Evolutionary conservation across 768 basidiomycete species (phyloP).

Genomic region (Leucosporidium creatinivorum): DNA sequence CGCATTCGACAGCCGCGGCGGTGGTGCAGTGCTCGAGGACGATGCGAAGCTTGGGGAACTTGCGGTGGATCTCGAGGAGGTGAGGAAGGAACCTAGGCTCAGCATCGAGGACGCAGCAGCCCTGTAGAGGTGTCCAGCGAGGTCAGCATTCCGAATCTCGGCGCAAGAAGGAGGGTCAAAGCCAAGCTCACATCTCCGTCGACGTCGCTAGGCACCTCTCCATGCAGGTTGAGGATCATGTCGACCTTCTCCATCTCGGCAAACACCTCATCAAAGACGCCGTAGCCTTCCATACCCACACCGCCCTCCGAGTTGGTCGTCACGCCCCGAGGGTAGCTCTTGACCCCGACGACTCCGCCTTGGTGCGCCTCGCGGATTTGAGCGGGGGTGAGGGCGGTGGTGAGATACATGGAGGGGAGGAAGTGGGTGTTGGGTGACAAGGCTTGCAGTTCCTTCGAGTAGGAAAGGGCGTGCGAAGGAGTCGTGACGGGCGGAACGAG

Average conservation of each 20-base stretch:
- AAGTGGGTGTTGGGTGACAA: conserved; percentile 75
- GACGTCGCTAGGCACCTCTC: conserved; percentile 77
- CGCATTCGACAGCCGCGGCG: conserved; percentile 77
- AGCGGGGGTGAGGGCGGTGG: conserved; percentile 76
- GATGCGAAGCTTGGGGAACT: conserved; percentile 84
- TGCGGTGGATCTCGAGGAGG: conserved; percentile 65
- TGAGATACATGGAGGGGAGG: conserved; percentile 95
- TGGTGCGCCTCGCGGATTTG: conserved; percentile 80
- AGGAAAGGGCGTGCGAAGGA: conserved; percentile 56
- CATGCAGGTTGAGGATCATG: conserved; percentile 94
- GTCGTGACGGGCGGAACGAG: conserved; percentile 35
- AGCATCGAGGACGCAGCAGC: conserved; percentile 87
- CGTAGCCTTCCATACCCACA: conserved; percentile 75
- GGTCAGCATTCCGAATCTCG: too few relatives aligned
- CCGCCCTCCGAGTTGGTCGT: conserved; percentile 96
- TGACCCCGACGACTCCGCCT: conserved; percentile 81
- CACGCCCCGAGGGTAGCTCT: conserved; percentile 93
- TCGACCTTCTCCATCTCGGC: conserved; percentile 85
- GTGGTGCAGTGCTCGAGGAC: conserved; percentile 97
- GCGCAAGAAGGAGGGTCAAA: background rate
- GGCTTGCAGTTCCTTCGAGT: conserved; percentile 63
- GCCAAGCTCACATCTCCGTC: conserved; percentile 50
- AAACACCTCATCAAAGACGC: conserved; percentile 85
- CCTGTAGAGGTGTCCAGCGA: too few relatives aligned
- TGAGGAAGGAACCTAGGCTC: conserved; percentile 84